Conservation (phyloP, 139 green algal species). For the Mesotaenium endlicherianum region DNA sequence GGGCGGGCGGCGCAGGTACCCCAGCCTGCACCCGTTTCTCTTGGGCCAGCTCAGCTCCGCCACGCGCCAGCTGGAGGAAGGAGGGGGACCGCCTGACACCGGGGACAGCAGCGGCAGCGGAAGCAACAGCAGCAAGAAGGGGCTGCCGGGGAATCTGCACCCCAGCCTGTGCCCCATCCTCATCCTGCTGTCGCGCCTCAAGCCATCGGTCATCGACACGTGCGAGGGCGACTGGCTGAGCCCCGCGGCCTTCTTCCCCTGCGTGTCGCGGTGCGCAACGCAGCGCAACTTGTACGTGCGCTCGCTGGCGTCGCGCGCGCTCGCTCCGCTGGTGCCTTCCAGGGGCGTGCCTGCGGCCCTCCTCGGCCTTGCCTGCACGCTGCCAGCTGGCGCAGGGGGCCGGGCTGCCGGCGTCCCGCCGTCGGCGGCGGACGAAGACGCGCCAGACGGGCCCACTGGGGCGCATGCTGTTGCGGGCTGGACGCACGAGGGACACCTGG, state of each 20-base stretch:
- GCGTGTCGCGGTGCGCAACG: conserved; percentile 60
- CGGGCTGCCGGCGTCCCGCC: neutral
- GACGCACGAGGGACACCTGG: neutral
- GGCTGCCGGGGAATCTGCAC: conserved; percentile 58
- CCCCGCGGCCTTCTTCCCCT: conserved; percentile 64
- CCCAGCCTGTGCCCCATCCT: conserved; percentile 78
- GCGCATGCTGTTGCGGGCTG: neutral
- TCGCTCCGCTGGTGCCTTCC: conserved; percentile 67
- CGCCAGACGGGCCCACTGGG: neutral
- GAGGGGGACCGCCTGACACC: neutral
- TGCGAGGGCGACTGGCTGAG: conserved; percentile 41
- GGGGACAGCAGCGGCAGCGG: conserved; percentile 16
- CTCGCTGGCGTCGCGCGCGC: conserved; percentile 65
- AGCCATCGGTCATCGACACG: conserved; percentile 33
- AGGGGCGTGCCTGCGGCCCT: conserved; percentile 37
- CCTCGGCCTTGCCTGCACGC: neutral
- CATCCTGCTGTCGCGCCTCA: conserved; percentile 76
- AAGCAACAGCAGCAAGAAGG: conserved; percentile 56
- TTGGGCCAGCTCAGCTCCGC: conserved; percentile 30
- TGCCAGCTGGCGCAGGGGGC: neutral
- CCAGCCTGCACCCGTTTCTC: conserved; percentile 78
- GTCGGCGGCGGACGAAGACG: neutral
- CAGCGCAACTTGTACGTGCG: conserved; percentile 57
- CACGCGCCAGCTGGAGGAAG: neutral
- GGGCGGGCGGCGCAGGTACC: conserved; percentile 65